Base-by-base conservation (phyloP, 768 basidiomycete genomes). In the Lactifluus echinatus region DNA sequence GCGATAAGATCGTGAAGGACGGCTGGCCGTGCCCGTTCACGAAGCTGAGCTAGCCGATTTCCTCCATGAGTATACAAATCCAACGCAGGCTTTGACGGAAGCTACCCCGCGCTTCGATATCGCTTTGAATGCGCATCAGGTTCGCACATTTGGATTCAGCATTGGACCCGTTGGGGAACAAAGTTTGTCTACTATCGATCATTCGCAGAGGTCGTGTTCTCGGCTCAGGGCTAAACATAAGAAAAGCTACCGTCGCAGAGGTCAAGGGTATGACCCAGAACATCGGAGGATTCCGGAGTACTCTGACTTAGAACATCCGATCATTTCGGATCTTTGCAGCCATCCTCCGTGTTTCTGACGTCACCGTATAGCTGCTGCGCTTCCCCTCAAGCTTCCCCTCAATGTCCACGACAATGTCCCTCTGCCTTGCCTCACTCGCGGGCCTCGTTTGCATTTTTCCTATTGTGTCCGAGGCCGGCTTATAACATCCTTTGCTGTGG, bases 281-380 rank as follows among this genome's bases (percentile, higher is more conserved):
- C 12, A 37, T 39, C 50, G 57, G 51, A 19, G n/a, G 17, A 8
- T 15, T 5, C 46, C 39, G 45, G 24, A 24, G 46, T n/a, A 52
- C 37, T 29, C n/a, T 53, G 44, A 46, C 40, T 42, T 42, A 42
- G 40, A 34, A 11, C 50, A 14, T n/a, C 14, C 28, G 44, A 37
- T 23, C 12, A 8, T 24, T 40, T 57, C 56, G 50, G 56, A 51
- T 44, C 49, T 50, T 54, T 19, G 21, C 29, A 17, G 26, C 6
- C 37, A 23, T 39, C 17, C 43, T 57, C 56, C 50, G 40, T 23
- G n/a, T 31, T 40, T 24, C 15, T 58, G 57, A 58, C 57, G 52
- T 58, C 57, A 48, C 21, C 26, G 10, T 42, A 31, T 42, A 14
- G 11, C 33, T 37, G 44, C 26, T 37, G 44, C 47, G 37, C 44